Base-by-base conservation (phyloP, 2,329 filamentous ascomycete genomes). In the Ascosphaera aggregata region DNA sequence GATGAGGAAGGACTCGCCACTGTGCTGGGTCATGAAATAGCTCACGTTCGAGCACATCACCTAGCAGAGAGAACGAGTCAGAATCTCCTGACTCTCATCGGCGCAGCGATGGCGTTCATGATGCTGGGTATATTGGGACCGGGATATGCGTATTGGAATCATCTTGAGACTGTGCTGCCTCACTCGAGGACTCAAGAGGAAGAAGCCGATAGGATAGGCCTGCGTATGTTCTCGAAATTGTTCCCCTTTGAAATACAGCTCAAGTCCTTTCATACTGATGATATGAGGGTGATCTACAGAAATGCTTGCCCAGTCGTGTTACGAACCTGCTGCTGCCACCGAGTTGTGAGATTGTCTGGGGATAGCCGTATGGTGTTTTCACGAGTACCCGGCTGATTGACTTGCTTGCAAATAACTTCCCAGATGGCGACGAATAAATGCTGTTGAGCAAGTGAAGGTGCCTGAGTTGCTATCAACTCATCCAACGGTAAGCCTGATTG, bases 251-350 rank as follows among this genome's bases (percentile, higher is more conserved):
- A 20, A 11, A 9, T 20, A 9, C n/a, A 9, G 4, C 16, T 19
- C 15, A 8, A 17, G 15, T 19, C 34, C 36, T 18, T 47, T 56
- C 40, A 50, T 36, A 3, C n/a, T 9, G 18, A 3, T 31, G 35
- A 8, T 34, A 15, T 38, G 38, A 42, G 35, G 20, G 16, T 40
- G 18, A 18, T 20, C 27, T 7, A 36, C 45, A 58, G 55, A 73
- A 51, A 71, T 76, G 63, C 75, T 75, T 67, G 62, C 71, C 1
- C 60, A 70, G 49, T 64, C 63, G 30, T 75, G 71, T 51, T 75
- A 67, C 46, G 58, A 70, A 39, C 71, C 71, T 0, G 51, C 62
- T 41, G 67, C 64, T 11, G 70, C 70, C 1, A 60, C 67, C 42
- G 56, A 54, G 18, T 49, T 75, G 45, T 67, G 40, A 46, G 58